Evolutionary conservation across 78 protist species (phyloP), one percentile per base, ranked within the genome.

Genomic region (Pelomyxa schiedti): DNA sequence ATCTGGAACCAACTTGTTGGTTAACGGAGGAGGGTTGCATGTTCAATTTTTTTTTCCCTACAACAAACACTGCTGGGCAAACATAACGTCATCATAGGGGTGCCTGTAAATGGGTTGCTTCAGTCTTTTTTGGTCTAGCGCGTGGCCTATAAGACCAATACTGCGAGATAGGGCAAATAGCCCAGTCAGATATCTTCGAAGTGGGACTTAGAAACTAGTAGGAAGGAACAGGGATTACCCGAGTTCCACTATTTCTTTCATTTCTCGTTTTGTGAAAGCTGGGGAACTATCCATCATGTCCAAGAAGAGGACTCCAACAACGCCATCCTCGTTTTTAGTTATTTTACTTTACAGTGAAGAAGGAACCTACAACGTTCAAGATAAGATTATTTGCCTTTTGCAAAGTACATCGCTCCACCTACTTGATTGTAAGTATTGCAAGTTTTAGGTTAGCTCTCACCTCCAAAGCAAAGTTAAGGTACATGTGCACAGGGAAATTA

Each of bases 91-190:
- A 67, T 90, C 95, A 82, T 86, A 86, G 22, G 89, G 93, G 86
- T 94, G 97, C 36, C 97, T 86, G 81, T 94, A 94, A 9, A 94
- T 80, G 22, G 83, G 84, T 63, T 94, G 97, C 86, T 81, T 83
- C 69, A 92, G 82, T 8, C 98, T 76, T 87, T 84, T 87, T 86
- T 95, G 98, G 71, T 95, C 98, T 38, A 91, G 42, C 38, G 39
- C 86, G 79, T 94, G 98, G 1, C 98, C 98, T 43, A 95, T 87
- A 69, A 95, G 76, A 53, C 98, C 98, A 29, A 88, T 72, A 67
- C 92, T 74, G 58, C 98, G 88, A 5, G 93, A 95, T 41, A 91
- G 79, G 28, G 91, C 92, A 76, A 95, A 95, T 86, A 95, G 87
- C 30, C 95, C 96, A 75, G 92, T 95, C 24, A 95, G 79, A 69